Evolutionary conservation across 179 eudicot genomes (phyloP), one percentile per base, ranked within the genome.

Genomic region (Beta corolliflora): DNA sequence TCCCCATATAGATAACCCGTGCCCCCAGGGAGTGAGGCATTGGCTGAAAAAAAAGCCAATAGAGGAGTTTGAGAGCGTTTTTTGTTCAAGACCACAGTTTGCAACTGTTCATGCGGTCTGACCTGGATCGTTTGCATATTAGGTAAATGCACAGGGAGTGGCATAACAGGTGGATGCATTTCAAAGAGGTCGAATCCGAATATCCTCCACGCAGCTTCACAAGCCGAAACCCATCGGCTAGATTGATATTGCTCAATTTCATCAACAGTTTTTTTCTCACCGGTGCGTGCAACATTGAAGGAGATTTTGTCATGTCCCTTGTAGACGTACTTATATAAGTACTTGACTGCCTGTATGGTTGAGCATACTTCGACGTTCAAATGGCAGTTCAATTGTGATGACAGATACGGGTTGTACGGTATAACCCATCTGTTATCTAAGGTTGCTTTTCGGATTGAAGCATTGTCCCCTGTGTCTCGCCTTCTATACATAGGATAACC

Each of bases 141-240:
- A 6, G 75, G 56, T 3, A 71, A 14, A 31, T 71, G 75, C 9
- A 71, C 29, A 19, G 10, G 36, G 0, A 71, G 23, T 48, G 75
- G 56, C 75, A 71, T 46, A 8, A 46, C 75, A 5, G 58, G 29
- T 46, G 75, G 75, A 5, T 71, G 56, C 56, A 71, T 71, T 46
- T 71, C 75, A 71, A 6, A 71, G 7, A 18, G 75, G 31, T 71
- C 36, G 18, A 71, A 71, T 23, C 75, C 56, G 44, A 46, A 71
- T 5, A 71, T 46, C 9, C 75, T 52, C 75, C 59, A 71, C 0
- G 15, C 25, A 9, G 59, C 58, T 54, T 71, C 36, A 19, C 36
- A n/a, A 12, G 75, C 36, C 5, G n/a, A 58, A 13, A 58, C 61
- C 61, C 61, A 15, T 5, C 61, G 10, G 19, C 61, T 19, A 0